Base-by-base conservation (phyloP, 495 filamentous ascomycete species). In the Aspergillus funiculosus region DNA sequence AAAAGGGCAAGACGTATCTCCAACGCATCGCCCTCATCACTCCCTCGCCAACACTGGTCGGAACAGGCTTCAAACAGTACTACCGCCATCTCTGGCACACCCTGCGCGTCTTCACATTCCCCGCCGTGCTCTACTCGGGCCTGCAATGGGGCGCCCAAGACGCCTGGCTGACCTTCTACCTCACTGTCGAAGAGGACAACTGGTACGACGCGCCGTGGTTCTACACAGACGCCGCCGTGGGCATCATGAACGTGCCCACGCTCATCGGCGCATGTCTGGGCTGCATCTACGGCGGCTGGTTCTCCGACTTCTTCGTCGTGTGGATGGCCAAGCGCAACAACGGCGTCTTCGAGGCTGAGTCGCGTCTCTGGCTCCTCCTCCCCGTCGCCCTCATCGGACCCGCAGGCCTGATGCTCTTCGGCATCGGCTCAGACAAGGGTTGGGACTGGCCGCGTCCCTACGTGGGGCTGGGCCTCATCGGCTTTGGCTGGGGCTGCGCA, bases 71-170 rank as follows among this genome's bases (percentile, higher is more conserved):
- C 38, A 55, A 55, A 21, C 59, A 62, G 28, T 62, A 62, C 39
- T 50, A 10, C 34, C 31, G 20, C 25, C 57, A 54, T 17, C 32
- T 62, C 15, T 49, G 50, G 21, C 43, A 63, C 36, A 58, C 52
- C 5, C 37, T 67, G 29, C 57, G 62, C 18, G 45, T 67, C 13
- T 63, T 67, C 46, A 54, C 37, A 3, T 64, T 66, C 43, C 63
- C 63, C 0, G 62, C 61, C 4, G 61, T 66, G 18, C 34, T 61
- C 18, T 66, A 53, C 37, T 60, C 59, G 5, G 59, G 59, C 14
- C 40, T 67, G 14, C 62, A 65, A 37, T 67, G 62, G 63, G 62
- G 62, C 18, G 62, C 56, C 11, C 63, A 67, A 36, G 63, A 67
- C 44, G 63, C 63, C 3, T 67, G 62, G 62, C 37, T 67, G n/a